A percentile compares a stretch with the other conserved stretches of the same genome.
These are phyloP conservation scores for Podila clonocystis DNA, from an alignment of 192 early-diverging fungal genomes.

Conservation along the genomic window DNA sequence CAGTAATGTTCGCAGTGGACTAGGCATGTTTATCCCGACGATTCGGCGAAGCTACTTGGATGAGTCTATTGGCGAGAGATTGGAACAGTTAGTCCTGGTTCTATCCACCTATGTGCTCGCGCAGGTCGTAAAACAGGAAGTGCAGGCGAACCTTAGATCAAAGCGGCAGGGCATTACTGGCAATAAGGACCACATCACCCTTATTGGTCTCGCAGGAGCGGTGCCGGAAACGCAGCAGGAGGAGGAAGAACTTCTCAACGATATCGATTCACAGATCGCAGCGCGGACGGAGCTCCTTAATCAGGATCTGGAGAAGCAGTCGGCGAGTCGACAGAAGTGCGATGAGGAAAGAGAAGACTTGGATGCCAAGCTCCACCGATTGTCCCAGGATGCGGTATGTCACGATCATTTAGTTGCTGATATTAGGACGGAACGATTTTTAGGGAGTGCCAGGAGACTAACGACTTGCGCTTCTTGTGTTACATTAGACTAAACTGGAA, in stretches of 20 bases:
- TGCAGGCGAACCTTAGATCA: neutral
- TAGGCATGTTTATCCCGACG: constrained; percentile 35
- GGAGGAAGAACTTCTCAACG: constrained; percentile 4
- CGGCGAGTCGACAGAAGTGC: neutral
- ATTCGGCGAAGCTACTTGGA: constrained; percentile 45
- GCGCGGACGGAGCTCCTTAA: neutral
- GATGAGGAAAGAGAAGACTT: constrained; percentile 8
- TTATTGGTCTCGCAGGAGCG: neutral
- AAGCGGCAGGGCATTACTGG: neutral
- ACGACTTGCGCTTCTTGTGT: too few relatives aligned
- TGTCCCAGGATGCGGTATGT: constrained; percentile 23
- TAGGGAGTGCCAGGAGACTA: too few relatives aligned
- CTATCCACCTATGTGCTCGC: constrained; percentile 40
- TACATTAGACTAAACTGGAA: neutral
- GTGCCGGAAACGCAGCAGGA: constrained; percentile 1
- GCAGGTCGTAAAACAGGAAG: neutral
- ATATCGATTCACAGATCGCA: constrained; percentile 16
- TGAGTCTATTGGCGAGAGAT: constrained; percentile 41
- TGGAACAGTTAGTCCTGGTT: constrained; percentile 34
- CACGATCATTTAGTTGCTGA: neutral
- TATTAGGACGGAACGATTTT: too few relatives aligned
- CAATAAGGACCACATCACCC: neutral
- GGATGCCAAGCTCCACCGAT: neutral
- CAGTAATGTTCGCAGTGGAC: constrained; percentile 8
- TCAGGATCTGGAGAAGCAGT: constrained; percentile 7